Base-by-base conservation (phyloP, 768 basidiomycete species). In the Inosperma sp. region DNA sequence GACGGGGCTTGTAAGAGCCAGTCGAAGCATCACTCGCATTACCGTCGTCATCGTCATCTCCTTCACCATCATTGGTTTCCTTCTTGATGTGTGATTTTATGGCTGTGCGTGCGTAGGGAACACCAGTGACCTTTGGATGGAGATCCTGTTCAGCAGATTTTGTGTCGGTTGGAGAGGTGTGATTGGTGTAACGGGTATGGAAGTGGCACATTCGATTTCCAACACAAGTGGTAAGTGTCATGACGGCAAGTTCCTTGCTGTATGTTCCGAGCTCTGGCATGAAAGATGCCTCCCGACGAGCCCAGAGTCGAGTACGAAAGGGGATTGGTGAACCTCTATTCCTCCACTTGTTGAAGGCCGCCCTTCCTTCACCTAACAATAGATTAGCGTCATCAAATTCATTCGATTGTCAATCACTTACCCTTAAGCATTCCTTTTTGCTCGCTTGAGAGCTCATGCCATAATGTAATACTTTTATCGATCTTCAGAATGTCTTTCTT, bases 231-330 rank as follows among this genome's bases (percentile, higher is more conserved):
- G 40, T 41, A 41, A 41, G 40, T 3, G 40, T 41, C 40, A 41
- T 41, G 2, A 41, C 40, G 3, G 23, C 40, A 16, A 41, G 40
- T 26, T 41, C 40, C 40, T 41, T 41, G 2, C 1, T 3, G 40
- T 41, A 16, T 3, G 23, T 41, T 5, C 22, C 40, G 17, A 41
- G 40, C 5, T 41, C 40, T 23, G 22, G 40, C 40, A 41, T 41
- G 26, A 41, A 41, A 8, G 40, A 41, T 4, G 40, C 2, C 40
- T 41, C 40, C 3, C 22, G 23, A 4, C 39, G 40, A n/a, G 40
- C 40, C 40, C 40, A 41, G 1, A 41, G 22, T 8, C 40, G 40
- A 41, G 40, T 41, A 8, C 40, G 40, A 41, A 41, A 41, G 40
- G 40, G 40, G 6, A 41, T 41, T 1, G 40, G 23, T 41, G 2